Conservation (phyloP, 768 basidiomycete species). For the Lactarius indigo region DNA sequence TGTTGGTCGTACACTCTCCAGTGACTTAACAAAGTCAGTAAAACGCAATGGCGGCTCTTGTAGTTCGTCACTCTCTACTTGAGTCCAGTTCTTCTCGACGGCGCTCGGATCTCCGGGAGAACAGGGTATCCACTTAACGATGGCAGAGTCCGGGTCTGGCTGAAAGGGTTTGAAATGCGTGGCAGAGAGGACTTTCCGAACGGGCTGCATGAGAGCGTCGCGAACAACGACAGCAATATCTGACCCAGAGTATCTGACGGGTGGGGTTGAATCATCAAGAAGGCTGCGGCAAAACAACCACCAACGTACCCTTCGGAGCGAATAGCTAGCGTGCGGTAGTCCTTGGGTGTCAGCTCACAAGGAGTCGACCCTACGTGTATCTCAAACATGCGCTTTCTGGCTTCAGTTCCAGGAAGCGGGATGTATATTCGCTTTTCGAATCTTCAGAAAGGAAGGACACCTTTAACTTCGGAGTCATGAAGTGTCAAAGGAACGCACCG, state of each 20-base stretch:
- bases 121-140: constrained; percentile 85
- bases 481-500: constrained; percentile 45
- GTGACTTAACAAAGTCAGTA: constrained; percentile 76
- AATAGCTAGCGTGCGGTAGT: constrained; percentile 78
- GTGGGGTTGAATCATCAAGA: not conserved
- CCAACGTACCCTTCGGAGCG: constrained; percentile 75
- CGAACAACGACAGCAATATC: constrained; percentile 94
- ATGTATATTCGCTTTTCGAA: constrained; percentile 99
- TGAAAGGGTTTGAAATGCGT: constrained; percentile 83
- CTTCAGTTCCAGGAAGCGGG: constrained; percentile 90
- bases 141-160: constrained; percentile 30
- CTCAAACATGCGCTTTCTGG: constrained; percentile 93
- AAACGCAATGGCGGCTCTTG: constrained; percentile 81
- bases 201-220: constrained; percentile 97
- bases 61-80: constrained; percentile 82
- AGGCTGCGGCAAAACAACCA: not conserved
- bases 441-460: constrained; percentile 38
- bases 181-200: constrained; percentile 91
- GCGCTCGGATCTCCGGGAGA: constrained; percentile 89
- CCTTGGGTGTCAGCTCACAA: constrained; percentile 71
- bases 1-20: constrained; percentile 78
- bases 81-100: constrained; percentile 85
- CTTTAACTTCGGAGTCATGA: not conserved
- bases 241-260: constrained; percentile 78
- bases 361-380: constrained; percentile 93